Evolutionary conservation across 108 stramenopile genomes (phyloP).

Genomic region (Skeletonema costatum): DNA sequence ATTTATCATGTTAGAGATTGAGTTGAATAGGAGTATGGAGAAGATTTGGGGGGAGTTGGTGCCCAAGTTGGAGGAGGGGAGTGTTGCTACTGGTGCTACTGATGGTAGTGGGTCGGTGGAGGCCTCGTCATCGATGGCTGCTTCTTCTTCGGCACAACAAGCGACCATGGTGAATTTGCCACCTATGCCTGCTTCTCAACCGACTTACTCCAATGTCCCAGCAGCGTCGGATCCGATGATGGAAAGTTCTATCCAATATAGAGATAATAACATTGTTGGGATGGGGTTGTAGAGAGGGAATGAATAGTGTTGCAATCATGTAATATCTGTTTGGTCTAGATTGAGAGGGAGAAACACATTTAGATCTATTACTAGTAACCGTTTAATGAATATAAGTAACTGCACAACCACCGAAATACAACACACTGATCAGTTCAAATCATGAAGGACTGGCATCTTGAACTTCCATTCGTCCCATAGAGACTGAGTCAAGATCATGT

Average conservation of each 20-base stretch:
- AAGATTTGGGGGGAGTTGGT: slow-evolving; percentile 90
- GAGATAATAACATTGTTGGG: slow-evolving; percentile 31
- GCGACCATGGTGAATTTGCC: slow-evolving; percentile 26
- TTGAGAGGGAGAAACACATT: no score
- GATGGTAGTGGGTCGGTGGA: not conserved
- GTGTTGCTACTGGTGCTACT: not conserved
- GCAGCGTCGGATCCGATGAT: slow-evolving; percentile 19
- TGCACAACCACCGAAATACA: no score
- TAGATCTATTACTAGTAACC: no score
- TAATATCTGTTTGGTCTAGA: no score
- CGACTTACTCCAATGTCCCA: slow-evolving; percentile 40
- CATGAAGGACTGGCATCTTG: slow-evolving; percentile 38
- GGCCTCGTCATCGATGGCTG: slow-evolving; percentile 6
- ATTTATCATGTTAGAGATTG: slow-evolving; percentile 93
- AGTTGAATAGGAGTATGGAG: slow-evolving; percentile 93
- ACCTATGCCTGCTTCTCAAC: slow-evolving; percentile 15
- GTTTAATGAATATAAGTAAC: no score
- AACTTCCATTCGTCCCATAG: slow-evolving; percentile 34
- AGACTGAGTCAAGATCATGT: slow-evolving; percentile 17
- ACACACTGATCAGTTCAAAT: slow-evolving; percentile 2
- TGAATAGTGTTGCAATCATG: no score
- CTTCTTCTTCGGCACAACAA: not conserved
- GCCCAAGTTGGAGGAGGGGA: slow-evolving; percentile 78
- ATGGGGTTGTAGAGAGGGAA: slow-evolving; percentile 35
- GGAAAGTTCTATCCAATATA: slow-evolving; percentile 48